These are phyloP conservation scores for Nakazawaea molendinolei DNA, from an alignment of 805 yeast species.

Conservation along the genomic window DNA sequence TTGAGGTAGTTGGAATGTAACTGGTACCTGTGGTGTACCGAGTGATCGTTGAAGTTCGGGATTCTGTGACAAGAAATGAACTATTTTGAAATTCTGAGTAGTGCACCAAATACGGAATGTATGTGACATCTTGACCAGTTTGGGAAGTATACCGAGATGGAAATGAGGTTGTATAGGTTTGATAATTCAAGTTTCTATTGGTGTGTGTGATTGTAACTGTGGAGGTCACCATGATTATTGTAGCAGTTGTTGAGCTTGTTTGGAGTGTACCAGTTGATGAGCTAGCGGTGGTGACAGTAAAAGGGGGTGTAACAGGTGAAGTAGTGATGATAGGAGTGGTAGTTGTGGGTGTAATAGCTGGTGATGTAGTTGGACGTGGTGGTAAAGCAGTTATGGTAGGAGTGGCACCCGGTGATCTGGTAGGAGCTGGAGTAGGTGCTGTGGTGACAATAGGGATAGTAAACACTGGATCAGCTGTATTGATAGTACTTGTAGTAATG, in stretches of 20 bases:
- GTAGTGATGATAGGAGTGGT: slow-evolving; percentile 1
- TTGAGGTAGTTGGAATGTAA: background rate
- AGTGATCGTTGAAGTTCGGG: no score
- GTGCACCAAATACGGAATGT: no score
- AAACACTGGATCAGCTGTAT: background rate
- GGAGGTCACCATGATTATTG: slow-evolving; percentile 1
- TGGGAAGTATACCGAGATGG: background rate
- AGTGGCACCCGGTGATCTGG: slow-evolving; percentile 10
- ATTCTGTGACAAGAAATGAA: no score
- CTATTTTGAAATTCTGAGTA: no score
- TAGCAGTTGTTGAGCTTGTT: no score
- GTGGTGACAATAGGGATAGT: slow-evolving; percentile 2
- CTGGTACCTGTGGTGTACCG: no score
- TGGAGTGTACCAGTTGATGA: no score
- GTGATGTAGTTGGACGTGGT: slow-evolving; percentile 10
- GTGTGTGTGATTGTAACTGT: background rate
- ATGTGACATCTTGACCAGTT: no score
- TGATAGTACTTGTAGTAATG: slow-evolving; percentile 6
- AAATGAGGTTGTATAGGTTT: background rate
- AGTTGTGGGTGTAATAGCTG: slow-evolving; percentile 4
- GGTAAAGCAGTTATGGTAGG: slow-evolving; percentile 10
- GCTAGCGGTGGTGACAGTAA: slow-evolving; percentile 5
- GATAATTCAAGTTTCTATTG: background rate
- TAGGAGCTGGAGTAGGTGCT: slow-evolving; percentile 8
- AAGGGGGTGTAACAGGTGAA: background rate